Conservation (phyloP, 140 eudicot genomes). For the Flaveria floridana region DNA sequence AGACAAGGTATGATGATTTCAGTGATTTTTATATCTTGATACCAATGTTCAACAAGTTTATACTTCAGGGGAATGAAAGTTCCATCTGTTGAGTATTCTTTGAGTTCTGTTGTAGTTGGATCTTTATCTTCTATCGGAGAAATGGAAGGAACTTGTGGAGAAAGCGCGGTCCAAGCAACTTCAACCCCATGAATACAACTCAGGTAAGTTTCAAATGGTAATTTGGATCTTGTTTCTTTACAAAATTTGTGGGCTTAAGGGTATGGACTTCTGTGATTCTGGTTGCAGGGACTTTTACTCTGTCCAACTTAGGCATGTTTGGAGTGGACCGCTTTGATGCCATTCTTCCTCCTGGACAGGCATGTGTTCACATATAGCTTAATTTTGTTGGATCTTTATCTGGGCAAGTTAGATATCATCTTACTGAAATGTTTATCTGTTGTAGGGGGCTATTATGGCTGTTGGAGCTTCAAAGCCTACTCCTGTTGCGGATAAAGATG, state of each 20-base stretch:
- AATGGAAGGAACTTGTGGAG: constrained; percentile 97
- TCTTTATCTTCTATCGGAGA: constrained; percentile 78
- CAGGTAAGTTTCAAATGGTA: constrained; percentile 47
- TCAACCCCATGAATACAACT: constrained; percentile 85
- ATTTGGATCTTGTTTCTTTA: constrained; percentile 17
- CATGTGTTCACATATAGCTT: constrained; percentile 23
- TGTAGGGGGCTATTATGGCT: constrained; percentile 96
- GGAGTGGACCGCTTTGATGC: constrained; percentile 99
- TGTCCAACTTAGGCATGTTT: constrained; percentile 97
- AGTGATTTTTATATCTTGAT: constrained; percentile 14
- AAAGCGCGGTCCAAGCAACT: constrained; percentile 92
- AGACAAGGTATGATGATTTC: constrained; percentile 55
- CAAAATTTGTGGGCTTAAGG: not conserved
- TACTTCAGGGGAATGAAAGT: no score
- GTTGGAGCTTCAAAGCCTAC: constrained; percentile 97
- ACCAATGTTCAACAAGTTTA: not conserved
- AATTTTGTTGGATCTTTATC: not conserved
- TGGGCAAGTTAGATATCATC: constrained; percentile 14
- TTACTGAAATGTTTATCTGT: constrained; percentile 19
- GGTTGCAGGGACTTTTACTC: constrained; percentile 79
- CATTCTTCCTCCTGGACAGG: constrained; percentile 99
- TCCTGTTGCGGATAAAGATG: constrained; percentile 76
- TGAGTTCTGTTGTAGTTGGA: constrained; percentile 67
- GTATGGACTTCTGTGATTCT: constrained; percentile 26
- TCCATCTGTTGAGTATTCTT: not conserved